Evolutionary conservation across 179 eudicot genomes (phyloP).

Genomic region (Silene coronaria): DNA sequence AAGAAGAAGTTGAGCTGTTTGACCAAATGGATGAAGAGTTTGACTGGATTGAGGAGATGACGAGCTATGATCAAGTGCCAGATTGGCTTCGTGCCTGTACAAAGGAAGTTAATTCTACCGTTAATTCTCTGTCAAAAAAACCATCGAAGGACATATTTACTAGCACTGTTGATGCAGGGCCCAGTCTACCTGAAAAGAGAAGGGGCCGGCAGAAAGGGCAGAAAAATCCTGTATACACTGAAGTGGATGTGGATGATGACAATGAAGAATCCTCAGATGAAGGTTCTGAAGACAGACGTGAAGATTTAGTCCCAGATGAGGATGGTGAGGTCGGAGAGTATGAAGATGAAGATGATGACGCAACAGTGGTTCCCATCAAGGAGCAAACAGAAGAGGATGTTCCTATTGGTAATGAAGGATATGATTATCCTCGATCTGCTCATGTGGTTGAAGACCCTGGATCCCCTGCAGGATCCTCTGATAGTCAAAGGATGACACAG

Average conservation of each 20-base stretch:
- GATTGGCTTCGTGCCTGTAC: constrained; percentile 85
- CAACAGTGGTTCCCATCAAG: constrained; percentile 35
- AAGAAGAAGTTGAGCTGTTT: constrained; percentile 85
- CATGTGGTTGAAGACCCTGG: constrained; percentile 54
- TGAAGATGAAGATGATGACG: constrained; percentile 77
- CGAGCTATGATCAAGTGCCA: constrained; percentile 77
- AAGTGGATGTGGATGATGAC: constrained; percentile 86
- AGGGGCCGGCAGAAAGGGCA: constrained; percentile 77
- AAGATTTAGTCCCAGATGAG: constrained; percentile 53
- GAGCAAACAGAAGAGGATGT: constrained; percentile 54
- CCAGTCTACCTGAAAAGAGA: constrained; percentile 50
- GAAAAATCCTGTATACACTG: constrained; percentile 67
- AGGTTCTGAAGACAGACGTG: constrained; percentile 78
- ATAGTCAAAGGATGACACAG: constrained; percentile 44
- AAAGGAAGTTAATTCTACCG: constrained; percentile 67
- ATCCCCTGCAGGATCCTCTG: constrained; percentile 86
- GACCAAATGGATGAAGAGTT: constrained; percentile 98
- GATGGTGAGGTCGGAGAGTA: constrained; percentile 68
- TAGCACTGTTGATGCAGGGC: constrained; percentile 35
- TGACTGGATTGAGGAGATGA: constrained; percentile 89
- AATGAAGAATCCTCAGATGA: constrained; percentile 75
- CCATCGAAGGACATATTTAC: constrained; percentile 52
- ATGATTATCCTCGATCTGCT: constrained; percentile 43
- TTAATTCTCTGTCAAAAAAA: constrained; percentile 69
- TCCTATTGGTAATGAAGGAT: constrained; percentile 42